A percentile compares a stretch with the other conserved stretches of the same genome.
Conservation (phyloP, 2,329 filamentous ascomycete genomes). For the Elsinoe ampelina region DNA sequence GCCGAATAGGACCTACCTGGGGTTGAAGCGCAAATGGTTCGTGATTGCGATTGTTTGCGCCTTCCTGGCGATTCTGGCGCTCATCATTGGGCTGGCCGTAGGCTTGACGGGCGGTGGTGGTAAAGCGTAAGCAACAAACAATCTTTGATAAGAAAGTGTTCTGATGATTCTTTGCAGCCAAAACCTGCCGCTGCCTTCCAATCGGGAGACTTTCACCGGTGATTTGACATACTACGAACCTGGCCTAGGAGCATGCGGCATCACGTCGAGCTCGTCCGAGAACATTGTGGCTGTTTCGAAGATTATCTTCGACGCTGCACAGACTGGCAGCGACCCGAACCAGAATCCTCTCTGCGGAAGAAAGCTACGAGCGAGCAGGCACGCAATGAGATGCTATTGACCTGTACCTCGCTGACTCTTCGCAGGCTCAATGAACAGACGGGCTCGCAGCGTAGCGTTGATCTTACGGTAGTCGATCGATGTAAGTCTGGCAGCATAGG, state of each 20-base stretch:
- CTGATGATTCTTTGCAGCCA: constrained; percentile 17
- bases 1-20: constrained; percentile 31
- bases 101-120: constrained; percentile 24
- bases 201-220: constrained; percentile 47
- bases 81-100: constrained; percentile 36
- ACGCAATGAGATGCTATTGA: constrained; percentile 17
- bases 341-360: constrained; percentile 58
- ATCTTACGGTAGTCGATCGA: constrained; percentile 59
- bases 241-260: constrained; percentile 60
- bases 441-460: constrained; percentile 42
- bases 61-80: constrained; percentile 28
- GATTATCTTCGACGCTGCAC: constrained; percentile 52
- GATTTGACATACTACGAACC: constrained; percentile 63
- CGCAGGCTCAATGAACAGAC: constrained; percentile 29
- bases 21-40: constrained; percentile 31
- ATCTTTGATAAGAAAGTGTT: background rate
- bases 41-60: constrained; percentile 27
- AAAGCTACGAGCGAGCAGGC: constrained; percentile 52
- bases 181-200: constrained; percentile 45
- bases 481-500: constrained; percentile 33
- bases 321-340: constrained; percentile 41
- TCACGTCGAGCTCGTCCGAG: constrained; percentile 45
- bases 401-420: background rate
- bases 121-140: constrained; percentile 13
- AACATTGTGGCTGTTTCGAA: constrained; percentile 59